These are phyloP conservation scores for Botrytis tulipae DNA, from an alignment of 2,329 filamentous ascomycete species.

Conservation along the genomic window DNA sequence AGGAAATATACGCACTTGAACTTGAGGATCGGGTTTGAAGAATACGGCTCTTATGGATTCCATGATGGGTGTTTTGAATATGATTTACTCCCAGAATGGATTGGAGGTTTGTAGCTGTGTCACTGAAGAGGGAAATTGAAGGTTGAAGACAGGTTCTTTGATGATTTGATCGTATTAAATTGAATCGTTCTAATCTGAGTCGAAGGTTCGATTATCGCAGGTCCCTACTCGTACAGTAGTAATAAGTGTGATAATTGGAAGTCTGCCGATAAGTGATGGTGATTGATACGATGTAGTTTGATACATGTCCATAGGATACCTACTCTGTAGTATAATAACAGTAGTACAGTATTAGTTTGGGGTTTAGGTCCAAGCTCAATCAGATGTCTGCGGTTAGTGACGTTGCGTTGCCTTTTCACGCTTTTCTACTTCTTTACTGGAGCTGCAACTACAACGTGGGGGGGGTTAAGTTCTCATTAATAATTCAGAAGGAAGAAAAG, in stretches of 20 bases:
- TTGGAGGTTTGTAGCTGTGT: neutral
- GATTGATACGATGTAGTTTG: neutral
- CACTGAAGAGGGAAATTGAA: neutral
- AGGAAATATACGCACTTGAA: conserved; percentile 63
- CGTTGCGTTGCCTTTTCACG: conserved; percentile 4
- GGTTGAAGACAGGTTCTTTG: neutral
- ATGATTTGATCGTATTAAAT: neutral
- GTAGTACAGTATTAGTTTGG: neutral
- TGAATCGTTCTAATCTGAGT: neutral
- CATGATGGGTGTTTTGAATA: conserved; percentile 53
- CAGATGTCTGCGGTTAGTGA: neutral
- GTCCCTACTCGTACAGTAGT: too few species aligned
- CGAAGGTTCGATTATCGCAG: neutral
- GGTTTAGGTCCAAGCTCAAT: conserved; percentile 17
- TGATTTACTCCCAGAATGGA: too few species aligned
- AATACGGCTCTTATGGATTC: conserved; percentile 84
- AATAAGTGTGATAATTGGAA: neutral
- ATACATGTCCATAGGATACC: neutral
- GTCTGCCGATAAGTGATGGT: neutral
- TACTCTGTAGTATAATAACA: too few species aligned
- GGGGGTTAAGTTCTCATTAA: conserved; percentile 3
- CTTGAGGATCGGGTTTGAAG: conserved; percentile 87
- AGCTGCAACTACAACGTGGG: conserved; percentile 14
- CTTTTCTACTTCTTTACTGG: neutral
- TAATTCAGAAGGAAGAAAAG: neutral